A percentile compares a stretch with the other conserved stretches of the same genome.
Conservation (phyloP, 2,329 filamentous ascomycete species). For the Penicillium digitatum region DNA sequence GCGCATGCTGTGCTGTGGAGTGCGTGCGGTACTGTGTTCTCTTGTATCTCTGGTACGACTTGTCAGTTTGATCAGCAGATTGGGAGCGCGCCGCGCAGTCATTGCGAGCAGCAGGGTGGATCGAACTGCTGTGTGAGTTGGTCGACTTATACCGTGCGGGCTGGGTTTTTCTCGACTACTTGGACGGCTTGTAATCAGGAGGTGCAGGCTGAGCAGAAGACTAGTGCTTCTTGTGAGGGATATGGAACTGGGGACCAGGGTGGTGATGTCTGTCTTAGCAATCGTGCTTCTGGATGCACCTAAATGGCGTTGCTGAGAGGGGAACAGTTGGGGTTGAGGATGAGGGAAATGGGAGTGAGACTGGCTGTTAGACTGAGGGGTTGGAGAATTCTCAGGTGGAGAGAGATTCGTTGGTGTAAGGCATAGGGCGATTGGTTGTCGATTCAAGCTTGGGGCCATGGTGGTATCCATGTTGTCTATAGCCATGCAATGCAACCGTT, state of each 20-base stretch:
- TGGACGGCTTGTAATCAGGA: neutral
- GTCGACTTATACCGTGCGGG: neutral
- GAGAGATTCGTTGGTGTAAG: neutral
- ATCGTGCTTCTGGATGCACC: neutral
- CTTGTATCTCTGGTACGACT: neutral
- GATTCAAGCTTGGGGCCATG: neutral
- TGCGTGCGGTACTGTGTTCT: neutral
- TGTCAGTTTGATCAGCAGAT: neutral
- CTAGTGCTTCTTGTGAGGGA: neutral
- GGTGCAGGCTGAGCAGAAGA: neutral
- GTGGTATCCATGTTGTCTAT: neutral
- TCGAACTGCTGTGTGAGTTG: neutral
- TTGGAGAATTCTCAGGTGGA: neutral
- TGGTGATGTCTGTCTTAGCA: conserved; percentile 3
- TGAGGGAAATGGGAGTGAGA: neutral
- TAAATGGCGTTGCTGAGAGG: neutral
- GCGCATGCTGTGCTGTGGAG: neutral
- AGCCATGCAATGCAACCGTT: neutral
- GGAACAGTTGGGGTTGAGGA: neutral
- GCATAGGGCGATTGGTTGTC: neutral
- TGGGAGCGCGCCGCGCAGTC: neutral
- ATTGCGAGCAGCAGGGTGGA: neutral
- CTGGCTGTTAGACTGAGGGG: neutral
- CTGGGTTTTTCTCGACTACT: conserved; percentile 1
- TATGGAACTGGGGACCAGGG: neutral